Percentiles rank a stretch among this genome's conserved stretches.
Conservation (phyloP, 2,329 filamentous ascomycete genomes). For the Dendryphion nanum region DNA sequence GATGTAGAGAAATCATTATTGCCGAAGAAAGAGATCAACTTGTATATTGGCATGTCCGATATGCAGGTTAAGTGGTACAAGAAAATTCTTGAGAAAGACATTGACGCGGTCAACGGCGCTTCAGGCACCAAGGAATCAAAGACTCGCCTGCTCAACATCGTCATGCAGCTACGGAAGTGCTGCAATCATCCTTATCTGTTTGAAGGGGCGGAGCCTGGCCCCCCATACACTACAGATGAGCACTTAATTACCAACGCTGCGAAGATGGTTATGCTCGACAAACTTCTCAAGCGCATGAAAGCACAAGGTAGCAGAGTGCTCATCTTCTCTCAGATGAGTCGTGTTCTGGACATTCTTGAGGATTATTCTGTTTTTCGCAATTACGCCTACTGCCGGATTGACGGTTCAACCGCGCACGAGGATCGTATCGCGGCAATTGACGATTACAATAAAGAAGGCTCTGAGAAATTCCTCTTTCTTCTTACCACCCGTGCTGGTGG, state of each 20-base stretch:
- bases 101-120: constrained; percentile 96
- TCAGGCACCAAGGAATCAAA: constrained; percentile 97
- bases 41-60: constrained; percentile 97
- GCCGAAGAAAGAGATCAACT: constrained; percentile 95
- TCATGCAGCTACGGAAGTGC: constrained; percentile 98
- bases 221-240: constrained; percentile 96
- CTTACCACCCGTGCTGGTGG: constrained; percentile 94
- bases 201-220: constrained; percentile 93
- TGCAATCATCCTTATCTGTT: constrained; percentile 99
- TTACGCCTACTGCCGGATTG: constrained; percentile 95
- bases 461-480: constrained; percentile 95
- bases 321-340: constrained; percentile 99
- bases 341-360: constrained; percentile 92
- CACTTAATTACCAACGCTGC: constrained; percentile 91
- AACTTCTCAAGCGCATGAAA: constrained; percentile 78
- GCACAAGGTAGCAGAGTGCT: constrained; percentile 90
- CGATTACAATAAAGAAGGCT: constrained; percentile 94
- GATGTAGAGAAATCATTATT: constrained; percentile 97
- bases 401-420: constrained; percentile 94
- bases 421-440: constrained; percentile 97
- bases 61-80: constrained; percentile 99
- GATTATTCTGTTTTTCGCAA: constrained; percentile 97
- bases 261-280: constrained; percentile 97
- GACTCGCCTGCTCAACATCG: constrained; percentile 93
- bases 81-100: constrained; percentile 98